Evolutionary conservation across 305 asterid species (phyloP), one percentile per base, ranked within the genome.

Genomic region (Solanum chacoense): DNA sequence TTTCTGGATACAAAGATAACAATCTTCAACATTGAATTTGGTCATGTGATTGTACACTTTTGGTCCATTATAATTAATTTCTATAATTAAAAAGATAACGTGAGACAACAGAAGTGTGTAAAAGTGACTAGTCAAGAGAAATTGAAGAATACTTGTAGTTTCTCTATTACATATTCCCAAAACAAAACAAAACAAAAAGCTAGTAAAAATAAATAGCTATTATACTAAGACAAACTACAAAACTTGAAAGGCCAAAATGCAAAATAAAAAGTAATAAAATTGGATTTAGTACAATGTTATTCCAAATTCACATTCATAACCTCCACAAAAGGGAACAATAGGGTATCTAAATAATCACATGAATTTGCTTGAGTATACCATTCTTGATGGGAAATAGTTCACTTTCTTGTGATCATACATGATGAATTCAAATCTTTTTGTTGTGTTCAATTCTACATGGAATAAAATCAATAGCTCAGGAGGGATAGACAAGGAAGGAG

Each of bases 401-500:
- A 36, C 85, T 85, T 63, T 55, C 87, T 85, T 69, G 59, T 12
- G 77, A 67, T 67, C 77, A 28, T n/a, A 18, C 28, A 65, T 65
- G 79, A 16, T 85, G 78, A 85, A 65, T 67, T 67, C 38, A 85
- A 22, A 67, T 26, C 28, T 34, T 67, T 22, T n/a, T 26, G 34
- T 5, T 36, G 88, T 63, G 42, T 67, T 8, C 37, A 18, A 50
- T 29, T 20, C 18, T 50, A 84, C 42, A 14, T 45, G 42, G 40
- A 45, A 84, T 50, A 87, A 50, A 50, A 76, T 88, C 29, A 88
- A 92, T 59, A 95, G 99, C 99, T 96, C 99, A 94, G 93, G 96
- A 95, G 99, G 99, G 98, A 96, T 95, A 96, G 98, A 95, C 98
- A 94, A 95, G 99, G 97, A 96, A 95, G 96, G 98, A 96, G 98